phyloP scores from a whole-genome alignment of 2,329 filamentous ascomycete genomes.

The Lecanicillium sp. region DNA sequence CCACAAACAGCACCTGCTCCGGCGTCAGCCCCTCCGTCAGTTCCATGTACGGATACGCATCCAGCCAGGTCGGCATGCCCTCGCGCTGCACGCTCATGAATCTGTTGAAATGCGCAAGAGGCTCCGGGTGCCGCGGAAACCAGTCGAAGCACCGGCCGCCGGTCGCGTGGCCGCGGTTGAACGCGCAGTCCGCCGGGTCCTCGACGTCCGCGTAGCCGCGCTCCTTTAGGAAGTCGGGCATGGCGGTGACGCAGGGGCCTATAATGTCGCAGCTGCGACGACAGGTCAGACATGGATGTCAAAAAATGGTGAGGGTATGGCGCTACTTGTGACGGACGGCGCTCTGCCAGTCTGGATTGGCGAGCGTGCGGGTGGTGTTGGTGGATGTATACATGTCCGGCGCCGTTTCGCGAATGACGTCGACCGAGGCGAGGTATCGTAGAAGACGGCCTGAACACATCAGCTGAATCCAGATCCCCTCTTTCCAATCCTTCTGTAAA shows the following conservation, averaged over 20 bases:
- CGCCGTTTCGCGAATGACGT: background rate
- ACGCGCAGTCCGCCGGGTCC: constrained; percentile 3
- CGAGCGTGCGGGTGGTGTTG: constrained; percentile 6
- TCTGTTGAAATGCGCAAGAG: background rate
- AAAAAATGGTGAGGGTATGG: background rate
- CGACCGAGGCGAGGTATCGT: constrained; percentile 6
- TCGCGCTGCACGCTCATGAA: constrained; percentile 6
- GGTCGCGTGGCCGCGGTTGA: constrained; percentile 1
- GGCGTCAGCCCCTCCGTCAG: background rate
- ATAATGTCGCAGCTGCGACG: background rate
- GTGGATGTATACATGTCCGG: background rate
- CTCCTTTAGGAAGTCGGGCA: constrained; percentile 7
- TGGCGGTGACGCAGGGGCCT: background rate
- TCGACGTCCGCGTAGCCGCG: background rate
- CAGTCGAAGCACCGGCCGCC: background rate
- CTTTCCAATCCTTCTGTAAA: too few relatives aligned
- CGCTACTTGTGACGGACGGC: constrained; percentile 2
- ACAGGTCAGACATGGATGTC: background rate
- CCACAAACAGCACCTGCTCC: constrained; percentile 1
- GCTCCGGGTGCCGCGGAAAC: background rate
- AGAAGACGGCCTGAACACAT: background rate
- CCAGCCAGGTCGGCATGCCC: constrained; percentile 8
- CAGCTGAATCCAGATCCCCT: too few relatives aligned
- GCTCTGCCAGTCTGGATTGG: background rate
- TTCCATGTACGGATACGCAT: background rate